These are phyloP conservation scores for Colletotrichum truncatum DNA, from an alignment of 2,329 filamentous ascomycete genomes.

Conservation along the genomic window DNA sequence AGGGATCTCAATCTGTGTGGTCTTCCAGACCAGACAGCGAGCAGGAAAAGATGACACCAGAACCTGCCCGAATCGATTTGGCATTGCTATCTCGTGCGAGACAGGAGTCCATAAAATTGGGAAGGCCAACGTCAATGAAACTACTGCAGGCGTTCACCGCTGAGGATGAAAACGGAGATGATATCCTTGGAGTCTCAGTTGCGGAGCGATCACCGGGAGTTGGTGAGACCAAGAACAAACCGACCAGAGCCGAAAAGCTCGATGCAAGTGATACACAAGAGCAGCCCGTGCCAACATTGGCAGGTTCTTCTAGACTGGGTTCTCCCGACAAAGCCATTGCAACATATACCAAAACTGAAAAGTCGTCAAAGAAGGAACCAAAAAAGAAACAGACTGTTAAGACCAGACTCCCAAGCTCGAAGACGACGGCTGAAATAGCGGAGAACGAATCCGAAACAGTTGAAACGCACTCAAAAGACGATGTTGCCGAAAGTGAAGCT, in stretches of 20 bases:
- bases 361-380: background rate
- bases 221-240: background rate
- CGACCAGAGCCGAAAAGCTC: background rate
- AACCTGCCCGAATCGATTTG: slow-evolving; percentile 5
- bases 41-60: background rate
- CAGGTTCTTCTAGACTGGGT: background rate
- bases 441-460: background rate
- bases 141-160: slow-evolving; percentile 13
- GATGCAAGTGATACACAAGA: background rate
- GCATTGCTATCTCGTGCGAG: slow-evolving; percentile 10
- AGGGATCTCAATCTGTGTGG: slow-evolving; percentile 28
- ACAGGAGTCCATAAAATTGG: slow-evolving; percentile 3
- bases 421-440: background rate
- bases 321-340: background rate
- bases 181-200: slow-evolving; percentile 36
- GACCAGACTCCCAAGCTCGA: background rate
- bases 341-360: background rate
- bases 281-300: background rate
- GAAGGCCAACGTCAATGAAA: slow-evolving; percentile 21
- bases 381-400: background rate
- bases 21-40: slow-evolving; percentile 21
- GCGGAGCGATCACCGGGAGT: background rate
- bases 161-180: slow-evolving; percentile 40
- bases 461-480: background rate
- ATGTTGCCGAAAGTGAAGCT: background rate